Base-by-base conservation (phyloP, 2,329 filamentous ascomycete species). In the Colletotrichum lini region DNA sequence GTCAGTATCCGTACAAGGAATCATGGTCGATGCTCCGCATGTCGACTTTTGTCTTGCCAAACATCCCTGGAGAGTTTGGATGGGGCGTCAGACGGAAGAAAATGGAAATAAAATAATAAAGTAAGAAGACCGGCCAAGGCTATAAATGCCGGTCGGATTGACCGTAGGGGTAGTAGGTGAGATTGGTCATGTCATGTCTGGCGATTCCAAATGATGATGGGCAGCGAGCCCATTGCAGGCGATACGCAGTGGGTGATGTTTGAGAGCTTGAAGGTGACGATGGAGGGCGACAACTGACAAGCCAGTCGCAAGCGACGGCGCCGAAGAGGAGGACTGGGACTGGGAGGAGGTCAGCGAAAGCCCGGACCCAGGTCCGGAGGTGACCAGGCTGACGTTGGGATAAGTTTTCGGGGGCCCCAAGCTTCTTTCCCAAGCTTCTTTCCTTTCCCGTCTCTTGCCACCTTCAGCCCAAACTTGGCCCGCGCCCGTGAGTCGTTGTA, bases 361-460 rank as follows among this genome's bases (percentile, higher is more conserved):
- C 6, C 47, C 67, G 67, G 67, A 66, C 62, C 18, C 40, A 66
- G 49, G 62, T 49, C 62, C 54, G 67, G 53, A 60, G 38, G 30
- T 47, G 67, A 60, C 67, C 65, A 44, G 63, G 26, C 30, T 69
- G 67, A 67, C 40, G 67, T 70, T 66, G 54, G 54, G 62, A 54
- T 70, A 70, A 60, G 67, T 70, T 70, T 66, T 53, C n/a, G 23
- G 44, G 40, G 30, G 53, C 26, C n/a, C 53, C 35, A 42, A 58
- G 38, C 30, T 30, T 30, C 26, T 26, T 40, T 3, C 15, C 50
- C 23, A 53, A 18, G 53, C 18, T 21, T 57, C 13, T 13, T 21
- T 5, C 16, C 26, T 23, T 59, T 15, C 40, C 16, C 35, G 60
- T 58, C 26, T 59, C 23, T 44, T 30, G n/a, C 47, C 26, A 54